Percentiles rank a stretch among this genome's conserved stretches.
Evolutionary conservation across 2,329 filamentous ascomycete species (phyloP).

Genomic region (Aureobasidium sp.): DNA sequence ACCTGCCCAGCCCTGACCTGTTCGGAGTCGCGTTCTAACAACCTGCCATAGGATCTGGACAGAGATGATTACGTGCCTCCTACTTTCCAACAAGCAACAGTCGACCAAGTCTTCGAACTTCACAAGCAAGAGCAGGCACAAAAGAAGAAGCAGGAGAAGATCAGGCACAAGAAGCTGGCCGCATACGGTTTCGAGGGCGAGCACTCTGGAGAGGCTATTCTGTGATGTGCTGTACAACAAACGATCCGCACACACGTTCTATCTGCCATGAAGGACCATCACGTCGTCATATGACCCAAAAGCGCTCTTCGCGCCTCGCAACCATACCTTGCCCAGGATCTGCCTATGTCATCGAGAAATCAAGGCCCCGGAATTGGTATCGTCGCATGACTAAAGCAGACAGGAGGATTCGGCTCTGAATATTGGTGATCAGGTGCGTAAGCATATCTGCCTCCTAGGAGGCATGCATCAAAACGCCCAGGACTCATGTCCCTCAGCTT

Average conservation of each 20-base stretch:
- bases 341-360: too few relatives aligned
- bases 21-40: background rate
- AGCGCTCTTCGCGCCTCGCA: background rate
- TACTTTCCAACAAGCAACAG: conserved; percentile 57
- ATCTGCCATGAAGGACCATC: background rate
- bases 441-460: background rate
- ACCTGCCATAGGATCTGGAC: conserved; percentile 61
- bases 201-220: conserved; percentile 64
- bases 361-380: too few relatives aligned
- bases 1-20: background rate
- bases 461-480: background rate
- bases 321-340: background rate
- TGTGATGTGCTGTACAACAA: conserved; percentile 35
- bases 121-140: conserved; percentile 62
- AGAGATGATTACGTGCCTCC: conserved; percentile 79
- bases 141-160: conserved; percentile 66
- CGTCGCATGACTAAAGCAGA: too few relatives aligned
- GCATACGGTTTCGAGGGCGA: conserved; percentile 83
- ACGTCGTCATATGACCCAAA: too few relatives aligned
- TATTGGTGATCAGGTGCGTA: background rate
- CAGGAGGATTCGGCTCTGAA: background rate
- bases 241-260: background rate
- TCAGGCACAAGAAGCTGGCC: conserved; percentile 59
- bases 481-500: background rate
- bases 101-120: conserved; percentile 61